These are phyloP conservation scores for Inga oerstediana DNA, from an alignment of 306 rosid species.

Conservation along the genomic window DNA sequence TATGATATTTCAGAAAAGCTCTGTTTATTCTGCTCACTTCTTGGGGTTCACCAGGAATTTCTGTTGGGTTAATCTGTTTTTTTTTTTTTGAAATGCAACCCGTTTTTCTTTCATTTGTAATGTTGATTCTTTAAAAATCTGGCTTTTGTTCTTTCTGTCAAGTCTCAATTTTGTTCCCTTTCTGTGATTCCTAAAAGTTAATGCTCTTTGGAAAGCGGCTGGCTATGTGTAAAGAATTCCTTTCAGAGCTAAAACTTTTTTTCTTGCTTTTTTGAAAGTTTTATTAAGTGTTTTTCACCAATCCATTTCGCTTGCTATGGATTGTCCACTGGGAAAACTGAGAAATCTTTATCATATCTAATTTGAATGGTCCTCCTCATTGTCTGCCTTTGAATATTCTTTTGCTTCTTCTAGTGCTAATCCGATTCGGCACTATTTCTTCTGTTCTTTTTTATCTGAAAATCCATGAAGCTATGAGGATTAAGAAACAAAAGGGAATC, in stretches of 20 bases:
- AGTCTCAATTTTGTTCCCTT: background rate
- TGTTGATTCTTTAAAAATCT: background rate
- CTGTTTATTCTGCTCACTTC: background rate
- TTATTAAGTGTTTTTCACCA: background rate
- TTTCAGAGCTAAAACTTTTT: constrained; percentile 19
- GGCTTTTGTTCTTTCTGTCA: constrained; percentile 6
- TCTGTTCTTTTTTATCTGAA: background rate
- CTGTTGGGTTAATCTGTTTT: constrained; percentile 6
- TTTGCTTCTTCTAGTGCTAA: constrained; percentile 38
- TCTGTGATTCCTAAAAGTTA: constrained; percentile 39
- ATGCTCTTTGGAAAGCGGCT: constrained; percentile 34
- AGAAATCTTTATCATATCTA: constrained; percentile 32
- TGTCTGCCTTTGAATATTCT: constrained; percentile 37
- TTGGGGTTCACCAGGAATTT: background rate
- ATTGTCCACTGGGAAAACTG: constrained; percentile 53
- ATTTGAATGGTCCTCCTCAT: constrained; percentile 34
- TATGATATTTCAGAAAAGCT: background rate
- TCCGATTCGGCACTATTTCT: constrained; percentile 41
- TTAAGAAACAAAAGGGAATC: constrained; percentile 33
- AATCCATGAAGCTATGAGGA: constrained; percentile 18
- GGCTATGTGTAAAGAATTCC: constrained; percentile 33
- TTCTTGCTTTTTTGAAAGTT: background rate
- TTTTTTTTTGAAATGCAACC: constrained; percentile 9
- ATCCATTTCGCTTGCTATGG: constrained; percentile 39
- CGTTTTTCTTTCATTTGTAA: background rate